phyloP scores from a whole-genome alignment of 768 basidiomycete genomes.

The Russula virescens region DNA sequence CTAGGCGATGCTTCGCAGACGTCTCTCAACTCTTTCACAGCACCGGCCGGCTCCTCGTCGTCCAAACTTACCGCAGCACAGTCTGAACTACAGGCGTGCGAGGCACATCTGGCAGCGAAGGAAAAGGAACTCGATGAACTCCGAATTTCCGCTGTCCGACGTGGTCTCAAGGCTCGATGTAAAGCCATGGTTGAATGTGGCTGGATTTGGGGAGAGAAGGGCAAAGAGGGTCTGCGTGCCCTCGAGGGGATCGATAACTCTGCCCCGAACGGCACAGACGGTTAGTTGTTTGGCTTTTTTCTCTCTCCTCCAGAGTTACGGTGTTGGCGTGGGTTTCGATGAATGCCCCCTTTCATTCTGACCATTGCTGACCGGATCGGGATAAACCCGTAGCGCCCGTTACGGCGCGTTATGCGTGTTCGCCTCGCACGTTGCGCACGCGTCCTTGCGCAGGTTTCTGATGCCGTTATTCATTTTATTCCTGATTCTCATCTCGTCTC shows the following conservation, averaged over 20 bases:
- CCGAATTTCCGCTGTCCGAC: conserved; percentile 50
- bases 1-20: conserved; percentile 32
- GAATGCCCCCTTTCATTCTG: background rate
- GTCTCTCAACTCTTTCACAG: conserved; percentile 24
- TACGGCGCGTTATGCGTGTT: background rate
- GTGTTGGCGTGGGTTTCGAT: background rate
- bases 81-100: conserved; percentile 76
- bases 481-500: background rate
- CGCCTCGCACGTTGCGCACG: background rate
- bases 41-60: background rate
- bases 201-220: conserved; percentile 61
- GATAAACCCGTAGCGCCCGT: conserved; percentile 5
- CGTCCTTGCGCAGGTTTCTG: background rate
- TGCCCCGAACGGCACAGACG: conserved; percentile 26
- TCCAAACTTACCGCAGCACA: conserved; percentile 62
- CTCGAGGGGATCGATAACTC: conserved; percentile 29
- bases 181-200: conserved; percentile 66
- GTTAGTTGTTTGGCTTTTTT: conserved; percentile 28
- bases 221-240: conserved; percentile 52
- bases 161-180: conserved; percentile 58
- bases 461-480: background rate
- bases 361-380: background rate
- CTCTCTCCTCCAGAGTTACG: conserved; percentile 2
- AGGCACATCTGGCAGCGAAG: conserved; percentile 62
- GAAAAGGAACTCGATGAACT: conserved; percentile 55